Conservation (phyloP, 2,329 filamentous ascomycete genomes). For the Ophiocordyceps polyrhachis-furcata region DNA sequence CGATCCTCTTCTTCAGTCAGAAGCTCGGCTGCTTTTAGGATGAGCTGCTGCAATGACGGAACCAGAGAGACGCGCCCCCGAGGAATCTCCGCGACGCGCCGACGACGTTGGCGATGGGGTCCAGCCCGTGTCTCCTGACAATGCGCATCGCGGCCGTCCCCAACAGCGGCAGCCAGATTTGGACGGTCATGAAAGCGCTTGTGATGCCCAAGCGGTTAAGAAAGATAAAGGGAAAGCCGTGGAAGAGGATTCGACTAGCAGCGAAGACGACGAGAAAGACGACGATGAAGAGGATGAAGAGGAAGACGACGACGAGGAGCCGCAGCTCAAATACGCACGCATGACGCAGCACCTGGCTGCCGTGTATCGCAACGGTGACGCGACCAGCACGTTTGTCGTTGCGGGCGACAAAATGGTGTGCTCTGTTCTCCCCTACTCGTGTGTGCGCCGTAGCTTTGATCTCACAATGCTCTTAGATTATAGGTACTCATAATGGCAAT, state of each 20-base stretch:
- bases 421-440: slow-evolving; percentile 4
- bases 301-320: slow-evolving; percentile 74
- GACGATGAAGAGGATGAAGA: slow-evolving; percentile 43
- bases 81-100: slow-evolving; percentile 2
- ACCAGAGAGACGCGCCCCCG: slow-evolving; percentile 6
- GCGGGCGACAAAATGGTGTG: slow-evolving; percentile 91
- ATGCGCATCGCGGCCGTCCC: neutral
- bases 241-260: neutral
- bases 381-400: slow-evolving; percentile 77
- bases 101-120: slow-evolving; percentile 6
- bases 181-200: neutral
- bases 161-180: neutral
- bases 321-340: slow-evolving; percentile 79
- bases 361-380: slow-evolving; percentile 87
- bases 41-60: slow-evolving; percentile 22
- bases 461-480: slow-evolving; percentile 38
- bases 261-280: slow-evolving; percentile 19
- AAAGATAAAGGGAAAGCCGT: slow-evolving; percentile 8
- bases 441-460: neutral
- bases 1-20: slow-evolving; percentile 2
- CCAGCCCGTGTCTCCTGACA: neutral
- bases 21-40: slow-evolving; percentile 8
- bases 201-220: neutral
- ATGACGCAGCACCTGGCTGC: slow-evolving; percentile 62
- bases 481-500: slow-evolving; percentile 92